These are phyloP conservation scores for Pholiota molesta DNA, from an alignment of 768 basidiomycete species.

Conservation along the genomic window DNA sequence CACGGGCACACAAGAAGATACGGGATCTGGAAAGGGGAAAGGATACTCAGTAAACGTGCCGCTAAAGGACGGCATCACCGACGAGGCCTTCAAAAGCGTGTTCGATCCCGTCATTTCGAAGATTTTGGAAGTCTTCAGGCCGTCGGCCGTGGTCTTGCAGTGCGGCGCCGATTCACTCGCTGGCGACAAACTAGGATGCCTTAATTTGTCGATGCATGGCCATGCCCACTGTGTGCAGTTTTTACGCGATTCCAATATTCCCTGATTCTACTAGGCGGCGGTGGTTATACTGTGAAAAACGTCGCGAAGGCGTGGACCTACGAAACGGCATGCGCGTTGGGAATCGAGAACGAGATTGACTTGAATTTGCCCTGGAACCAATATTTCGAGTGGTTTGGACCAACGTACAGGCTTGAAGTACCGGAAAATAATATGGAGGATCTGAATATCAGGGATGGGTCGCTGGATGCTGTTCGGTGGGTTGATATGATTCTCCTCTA, in stretches of 20 bases:
- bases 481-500: conserved; percentile 23
- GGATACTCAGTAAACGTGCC: conserved; percentile 94
- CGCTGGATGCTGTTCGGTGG: conserved; percentile 78
- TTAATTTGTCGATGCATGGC: conserved; percentile 94
- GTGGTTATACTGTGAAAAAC: conserved; percentile 98
- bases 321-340: conserved; percentile 93
- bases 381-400: conserved; percentile 98
- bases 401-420: conserved; percentile 91
- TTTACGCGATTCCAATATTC: conserved; percentile 79
- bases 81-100: conserved; percentile 82
- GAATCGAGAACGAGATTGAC: conserved; percentile 77
- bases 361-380: conserved; percentile 82
- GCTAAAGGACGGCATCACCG: conserved; percentile 90
- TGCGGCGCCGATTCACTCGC: conserved; percentile 96
- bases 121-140: conserved; percentile 87
- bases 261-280: conserved; percentile 90
- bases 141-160: conserved; percentile 88
- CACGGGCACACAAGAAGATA: conserved; percentile 83
- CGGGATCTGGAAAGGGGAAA: conserved; percentile 80
- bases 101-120: conserved; percentile 90
- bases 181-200: conserved; percentile 93
- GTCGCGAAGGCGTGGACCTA: conserved; percentile 95
- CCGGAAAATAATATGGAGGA: conserved; percentile 94
- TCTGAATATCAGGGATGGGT: conserved; percentile 79
- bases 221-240: conserved; percentile 93